Base-by-base conservation (phyloP, 225 moss, liverwort and hornwort species). In the Neckera pumila region DNA sequence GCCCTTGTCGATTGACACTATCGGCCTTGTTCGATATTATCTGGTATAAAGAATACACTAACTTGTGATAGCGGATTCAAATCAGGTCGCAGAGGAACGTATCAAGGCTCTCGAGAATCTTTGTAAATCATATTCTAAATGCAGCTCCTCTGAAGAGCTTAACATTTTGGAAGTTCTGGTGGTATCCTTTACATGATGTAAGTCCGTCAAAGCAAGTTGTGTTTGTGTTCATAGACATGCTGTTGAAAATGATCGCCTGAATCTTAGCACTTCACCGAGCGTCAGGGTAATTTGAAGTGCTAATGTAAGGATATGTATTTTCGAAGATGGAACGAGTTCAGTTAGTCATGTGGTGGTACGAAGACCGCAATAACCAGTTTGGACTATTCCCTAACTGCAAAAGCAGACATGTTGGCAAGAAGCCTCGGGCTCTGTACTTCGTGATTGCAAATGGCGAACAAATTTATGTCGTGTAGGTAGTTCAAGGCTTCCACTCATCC, bases 321-420 rank as follows among this genome's bases (percentile, higher is more conserved):
- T 73, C 42, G 33, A 63, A 71, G 42, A 42, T 57, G 84, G 70
- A 89, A 80, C 43, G 73, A 82, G 53, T 88, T 88, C 63, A 64
- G n/a, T 36, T 61, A 75, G 51, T 83, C n/a, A 17, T 81, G 62
- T 70, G 69, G 58, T 80, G 71, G 26, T 86, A 58, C 74, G 23
- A 79, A 58, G 59, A 70, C n/a, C 71, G 74, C 49, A 38, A 60
- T 72, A 60, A 82, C 21, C 42, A 89, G 57, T 75, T 90, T 82
- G 65, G 59, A 76, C 12, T 43, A 74, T 80, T 51, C 88, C 80
- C 90, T 96, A 93, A 97, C 93, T 90, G 85, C 85, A 86, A 42
- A 49, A 75, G 87, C 86, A 94, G 96, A 91, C 88, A 82, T 96
- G 93, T 83, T 96, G 94, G 94, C 87, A 92, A 86, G 95, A 94